These are phyloP conservation scores for Boletus bicolor DNA, from an alignment of 768 basidiomycete genomes.

Conservation along the genomic window DNA sequence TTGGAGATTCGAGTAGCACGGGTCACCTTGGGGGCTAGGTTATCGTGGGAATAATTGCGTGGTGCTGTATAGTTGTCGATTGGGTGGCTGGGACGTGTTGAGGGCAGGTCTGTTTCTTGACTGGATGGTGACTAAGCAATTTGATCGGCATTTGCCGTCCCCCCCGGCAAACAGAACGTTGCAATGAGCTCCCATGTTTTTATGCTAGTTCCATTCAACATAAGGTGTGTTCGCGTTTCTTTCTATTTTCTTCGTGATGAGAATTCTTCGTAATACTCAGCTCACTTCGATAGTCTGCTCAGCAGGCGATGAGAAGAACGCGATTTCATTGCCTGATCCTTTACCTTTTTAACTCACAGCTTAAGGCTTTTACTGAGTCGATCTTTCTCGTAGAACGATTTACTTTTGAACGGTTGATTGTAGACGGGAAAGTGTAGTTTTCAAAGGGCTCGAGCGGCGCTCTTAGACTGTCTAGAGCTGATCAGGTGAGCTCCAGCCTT, in stretches of 20 bases:
- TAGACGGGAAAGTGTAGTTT: background rate
- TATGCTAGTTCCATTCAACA: background rate
- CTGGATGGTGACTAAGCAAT: background rate
- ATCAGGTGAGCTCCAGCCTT: constrained; percentile 13
- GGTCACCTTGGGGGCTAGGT: background rate
- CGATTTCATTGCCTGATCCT: constrained; percentile 40
- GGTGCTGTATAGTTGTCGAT: constrained; percentile 31
- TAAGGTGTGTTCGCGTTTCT: constrained; percentile 4
- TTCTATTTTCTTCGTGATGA: constrained; percentile 26
- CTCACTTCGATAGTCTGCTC: constrained; percentile 60
- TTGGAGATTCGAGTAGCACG: background rate
- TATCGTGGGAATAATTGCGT: constrained; percentile 18
- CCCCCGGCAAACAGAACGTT: too few species aligned
- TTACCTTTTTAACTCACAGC: background rate
- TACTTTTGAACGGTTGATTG: background rate
- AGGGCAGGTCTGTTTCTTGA: constrained; percentile 22
- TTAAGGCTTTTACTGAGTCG: constrained; percentile 3
- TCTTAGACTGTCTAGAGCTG: background rate
- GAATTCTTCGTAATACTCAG: constrained; percentile 47
- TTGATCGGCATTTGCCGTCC: background rate
- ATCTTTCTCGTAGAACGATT: background rate
- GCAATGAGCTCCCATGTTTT: background rate
- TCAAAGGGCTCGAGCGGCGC: too few species aligned
- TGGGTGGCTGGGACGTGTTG: constrained; percentile 22
- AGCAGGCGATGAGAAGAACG: constrained; percentile 51